Percentiles rank a stretch among this genome's conserved stretches.
Evolutionary conservation across 768 basidiomycete genomes (phyloP).

Genomic region (Pleurotus eryngii): DNA sequence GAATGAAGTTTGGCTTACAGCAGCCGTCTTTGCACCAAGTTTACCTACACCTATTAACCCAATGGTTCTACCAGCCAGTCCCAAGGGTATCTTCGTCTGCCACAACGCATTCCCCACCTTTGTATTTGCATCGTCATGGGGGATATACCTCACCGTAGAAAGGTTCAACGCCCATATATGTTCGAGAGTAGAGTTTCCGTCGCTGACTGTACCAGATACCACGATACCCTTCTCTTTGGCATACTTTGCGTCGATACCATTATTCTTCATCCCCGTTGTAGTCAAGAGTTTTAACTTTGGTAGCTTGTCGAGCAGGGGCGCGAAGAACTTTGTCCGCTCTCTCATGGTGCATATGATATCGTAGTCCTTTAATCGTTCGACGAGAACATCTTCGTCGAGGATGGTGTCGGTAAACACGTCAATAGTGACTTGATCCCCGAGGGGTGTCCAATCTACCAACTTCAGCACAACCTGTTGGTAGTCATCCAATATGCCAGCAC

Average conservation of each 20-base stretch:
- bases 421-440: constrained; percentile 33
- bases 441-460: constrained; percentile 50
- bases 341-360: constrained; percentile 64
- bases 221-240: constrained; percentile 46
- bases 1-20: constrained; percentile 25
- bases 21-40: constrained; percentile 50
- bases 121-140: constrained; percentile 45
- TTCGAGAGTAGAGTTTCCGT: constrained; percentile 51
- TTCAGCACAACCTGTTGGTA: constrained; percentile 52
- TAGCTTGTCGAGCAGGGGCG: constrained; percentile 46
- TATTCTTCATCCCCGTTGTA: constrained; percentile 52
- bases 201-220: constrained; percentile 46
- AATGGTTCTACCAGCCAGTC: constrained; percentile 50
- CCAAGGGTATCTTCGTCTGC: constrained; percentile 51
- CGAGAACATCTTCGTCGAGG: constrained; percentile 47
- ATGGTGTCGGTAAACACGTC: constrained; percentile 53
- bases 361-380: constrained; percentile 46
- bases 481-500: constrained; percentile 60
- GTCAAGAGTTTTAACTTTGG: constrained; percentile 59
- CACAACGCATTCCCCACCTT: constrained; percentile 45
- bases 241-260: constrained; percentile 44
- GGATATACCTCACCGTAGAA: constrained; percentile 47
- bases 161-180: constrained; percentile 64
- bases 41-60: constrained; percentile 62
- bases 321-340: constrained; percentile 58